These are phyloP conservation scores for Pseudogymnoascus verrucosus DNA, from an alignment of 2,329 filamentous ascomycete species.

Conservation along the genomic window DNA sequence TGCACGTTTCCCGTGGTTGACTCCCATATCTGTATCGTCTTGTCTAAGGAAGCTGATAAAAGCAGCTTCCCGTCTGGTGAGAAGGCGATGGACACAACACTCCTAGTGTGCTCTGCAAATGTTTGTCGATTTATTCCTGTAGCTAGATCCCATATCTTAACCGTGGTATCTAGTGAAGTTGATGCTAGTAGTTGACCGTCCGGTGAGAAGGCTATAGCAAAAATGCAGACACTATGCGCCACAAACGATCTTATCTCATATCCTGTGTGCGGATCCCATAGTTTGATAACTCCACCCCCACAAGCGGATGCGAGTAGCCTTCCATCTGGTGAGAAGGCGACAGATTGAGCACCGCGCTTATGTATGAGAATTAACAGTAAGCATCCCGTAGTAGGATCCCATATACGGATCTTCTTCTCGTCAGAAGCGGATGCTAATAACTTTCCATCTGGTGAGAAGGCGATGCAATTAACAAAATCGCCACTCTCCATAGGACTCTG, in stretches of 20 bases:
- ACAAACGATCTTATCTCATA: too few species aligned
- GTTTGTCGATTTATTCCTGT: background rate
- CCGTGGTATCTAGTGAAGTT: background rate
- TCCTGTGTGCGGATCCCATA: constrained; percentile 9
- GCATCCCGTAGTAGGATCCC: background rate
- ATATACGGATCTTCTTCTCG: too few species aligned
- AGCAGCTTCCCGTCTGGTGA: too few species aligned
- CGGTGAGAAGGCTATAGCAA: background rate
- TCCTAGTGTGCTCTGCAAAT: too few species aligned
- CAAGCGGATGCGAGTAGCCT: constrained; percentile 5
- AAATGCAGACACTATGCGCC: too few species aligned
- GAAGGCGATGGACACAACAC: too few species aligned
- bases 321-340: constrained; percentile 9
- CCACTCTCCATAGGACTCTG: background rate
- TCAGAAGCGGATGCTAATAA: background rate
- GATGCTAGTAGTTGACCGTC: background rate
- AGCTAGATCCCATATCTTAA: constrained; percentile 1
- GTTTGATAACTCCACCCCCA: background rate
- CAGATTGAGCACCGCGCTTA: background rate
- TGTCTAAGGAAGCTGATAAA: too few species aligned
- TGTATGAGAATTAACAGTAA: background rate
- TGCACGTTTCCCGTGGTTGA: background rate
- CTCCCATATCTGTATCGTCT: too few species aligned
- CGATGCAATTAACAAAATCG: background rate
- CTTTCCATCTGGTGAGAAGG: constrained; percentile 9